phyloP scores from a whole-genome alignment of 495 filamentous ascomycete species.

The Diplogelasinospora grovesii region DNA sequence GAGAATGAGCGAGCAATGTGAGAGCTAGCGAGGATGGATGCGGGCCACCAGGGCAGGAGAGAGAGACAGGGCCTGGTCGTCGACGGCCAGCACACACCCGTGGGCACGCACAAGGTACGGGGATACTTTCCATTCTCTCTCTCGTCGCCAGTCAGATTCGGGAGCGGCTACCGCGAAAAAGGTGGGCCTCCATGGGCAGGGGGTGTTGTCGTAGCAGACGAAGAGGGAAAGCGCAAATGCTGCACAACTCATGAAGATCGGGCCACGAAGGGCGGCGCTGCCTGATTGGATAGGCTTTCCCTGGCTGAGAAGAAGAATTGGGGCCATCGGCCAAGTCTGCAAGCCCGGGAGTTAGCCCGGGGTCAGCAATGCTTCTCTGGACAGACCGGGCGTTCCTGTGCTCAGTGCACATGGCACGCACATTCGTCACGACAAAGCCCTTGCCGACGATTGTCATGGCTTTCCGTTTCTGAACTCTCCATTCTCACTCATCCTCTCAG shows the following conservation, averaged over 20 bases:
- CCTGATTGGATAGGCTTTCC: slow-evolving; percentile 13
- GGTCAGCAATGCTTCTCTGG: slow-evolving; percentile 8
- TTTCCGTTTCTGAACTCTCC: too few relatives aligned
- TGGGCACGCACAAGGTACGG: neutral
- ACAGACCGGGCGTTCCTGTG: too few relatives aligned
- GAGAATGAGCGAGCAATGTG: slow-evolving; percentile 6
- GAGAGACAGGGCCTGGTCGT: neutral
- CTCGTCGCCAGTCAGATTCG: slow-evolving; percentile 6
- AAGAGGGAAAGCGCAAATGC: too few relatives aligned
- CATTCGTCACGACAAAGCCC: too few relatives aligned
- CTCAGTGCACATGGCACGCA: too few relatives aligned
- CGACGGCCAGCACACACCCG: too few relatives aligned
- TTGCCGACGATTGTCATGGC: too few relatives aligned
- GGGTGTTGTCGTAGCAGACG: slow-evolving; percentile 4
- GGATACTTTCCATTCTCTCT: neutral
- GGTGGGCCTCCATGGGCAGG: slow-evolving; percentile 1
- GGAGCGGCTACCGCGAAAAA: slow-evolving; percentile 10
- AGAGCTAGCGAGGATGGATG: slow-evolving; percentile 3
- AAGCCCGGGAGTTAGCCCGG: slow-evolving; percentile 6
- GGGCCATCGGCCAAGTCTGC: slow-evolving; percentile 1
- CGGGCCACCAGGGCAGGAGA: slow-evolving; percentile 1
- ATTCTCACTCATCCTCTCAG: too few relatives aligned
- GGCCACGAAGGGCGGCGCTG: slow-evolving; percentile 1
- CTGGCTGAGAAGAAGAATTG: slow-evolving; percentile 11
- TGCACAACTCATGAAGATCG: too few relatives aligned